Evolutionary conservation across 2,329 filamentous ascomycete species (phyloP).

Genomic region (Didymella segeticola): DNA sequence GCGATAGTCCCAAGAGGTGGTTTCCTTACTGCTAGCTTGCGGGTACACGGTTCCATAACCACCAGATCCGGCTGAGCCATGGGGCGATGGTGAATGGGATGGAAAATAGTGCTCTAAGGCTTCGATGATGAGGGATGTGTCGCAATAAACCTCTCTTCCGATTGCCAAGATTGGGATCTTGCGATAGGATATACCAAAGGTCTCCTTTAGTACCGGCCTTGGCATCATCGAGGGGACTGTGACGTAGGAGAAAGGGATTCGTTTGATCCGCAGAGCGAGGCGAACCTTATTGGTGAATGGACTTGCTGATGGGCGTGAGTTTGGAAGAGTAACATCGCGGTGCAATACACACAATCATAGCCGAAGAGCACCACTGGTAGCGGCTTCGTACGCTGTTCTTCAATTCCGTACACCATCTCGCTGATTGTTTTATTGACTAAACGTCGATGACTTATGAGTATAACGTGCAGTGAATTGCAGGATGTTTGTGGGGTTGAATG

Average conservation of each 20-base stretch:
- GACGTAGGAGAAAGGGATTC: conserved; percentile 39
- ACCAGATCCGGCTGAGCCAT: neutral
- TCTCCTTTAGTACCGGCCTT: conserved; percentile 43
- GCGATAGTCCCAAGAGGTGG: conserved; percentile 46
- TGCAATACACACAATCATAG: neutral
- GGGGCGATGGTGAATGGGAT: neutral
- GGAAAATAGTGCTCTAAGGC: conserved; percentile 44
- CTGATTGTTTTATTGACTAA: neutral
- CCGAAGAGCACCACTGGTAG: conserved; percentile 6
- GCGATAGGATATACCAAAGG: conserved; percentile 50
- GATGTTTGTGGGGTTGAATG: neutral
- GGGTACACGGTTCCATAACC: conserved; percentile 49
- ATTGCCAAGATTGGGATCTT: conserved; percentile 46
- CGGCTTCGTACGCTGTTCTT: neutral
- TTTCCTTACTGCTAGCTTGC: conserved; percentile 24
- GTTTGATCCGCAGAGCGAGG: conserved; percentile 45
- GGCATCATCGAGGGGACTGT: conserved; percentile 52
- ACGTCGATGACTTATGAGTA: neutral
- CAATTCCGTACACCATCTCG: neutral
- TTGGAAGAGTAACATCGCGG: neutral
- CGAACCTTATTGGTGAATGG: conserved; percentile 49
- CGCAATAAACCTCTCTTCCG: conserved; percentile 45
- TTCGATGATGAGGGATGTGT: conserved; percentile 45
- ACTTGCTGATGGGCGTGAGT: conserved; percentile 29
- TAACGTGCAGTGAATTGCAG: neutral